Evolutionary conservation across 345 rosid genomes (phyloP), one percentile per base, ranked within the genome.

Genomic region (Populus deltoides): DNA sequence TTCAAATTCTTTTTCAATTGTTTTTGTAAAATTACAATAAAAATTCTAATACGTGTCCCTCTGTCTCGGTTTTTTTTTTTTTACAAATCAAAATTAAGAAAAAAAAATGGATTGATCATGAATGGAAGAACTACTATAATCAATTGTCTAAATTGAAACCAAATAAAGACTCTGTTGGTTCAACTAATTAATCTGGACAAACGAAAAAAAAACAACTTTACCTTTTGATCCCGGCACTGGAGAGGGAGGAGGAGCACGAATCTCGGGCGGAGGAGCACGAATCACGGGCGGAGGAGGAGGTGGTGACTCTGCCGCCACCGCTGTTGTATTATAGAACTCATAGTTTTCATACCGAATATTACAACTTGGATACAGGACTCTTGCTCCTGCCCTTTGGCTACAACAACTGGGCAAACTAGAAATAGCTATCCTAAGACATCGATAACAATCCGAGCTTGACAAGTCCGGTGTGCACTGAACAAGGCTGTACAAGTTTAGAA

Each of bases 391-490:
- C 73, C 75, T 84, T 36, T 77, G 79, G 61, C 76, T 72, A 33
- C 81, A 79, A 24, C 81, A 65, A 8, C 0, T 6, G 0, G 79
- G 85, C 59, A 81, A 39, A 9, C n/a, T 33, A 11, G 66, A 25
- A 68, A 78, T 72, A 25, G 72, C 68, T 41, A 25, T 71, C 17
- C 27, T 49, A 7, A 68, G 76, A 66, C 74, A 81, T 31, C 41
- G 53, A 2, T 47, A 33, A 29, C 88, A 83, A 22, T 72, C 76
- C 0, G 2, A 4, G 1, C 8, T 24, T 0, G 81, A 38, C 49
- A 86, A 66, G 72, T 85, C 89, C 7, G 88, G 89, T 12, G 86
- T 83, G 78, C 89, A 86, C 72, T 88, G 87, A 9, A 59, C 87
- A 16, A 83, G 80, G 20, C 77, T 80, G 57, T 77, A 82, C 4